Evolutionary conservation across 306 rosid species (phyloP), one percentile per base, ranked within the genome.

Genomic region (Dryas octopetala): DNA sequence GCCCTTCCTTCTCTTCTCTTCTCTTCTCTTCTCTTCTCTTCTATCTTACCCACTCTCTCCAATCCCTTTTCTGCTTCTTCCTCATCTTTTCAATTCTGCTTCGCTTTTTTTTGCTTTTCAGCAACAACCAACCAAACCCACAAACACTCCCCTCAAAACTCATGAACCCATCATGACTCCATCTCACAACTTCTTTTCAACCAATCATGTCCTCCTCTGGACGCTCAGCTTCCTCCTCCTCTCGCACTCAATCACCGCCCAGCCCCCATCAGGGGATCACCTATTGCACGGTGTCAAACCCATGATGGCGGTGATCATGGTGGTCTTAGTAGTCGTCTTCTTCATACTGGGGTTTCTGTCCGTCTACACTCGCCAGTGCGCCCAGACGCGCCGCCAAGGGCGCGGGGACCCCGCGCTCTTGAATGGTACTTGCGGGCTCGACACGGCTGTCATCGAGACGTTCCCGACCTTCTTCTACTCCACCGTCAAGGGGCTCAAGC

Each of bases 391-490:
- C 4, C 73, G 87, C 7, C 62, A 80, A 7, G 88, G 84, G 14
- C 70, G 52, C 28, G 49, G 62, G 4, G 81, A 83, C 63, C 77
- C 68, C 1, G 28, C 80, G 0, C 4, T 83, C 62, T 81, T 82
- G 23, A 70, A 7, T 10, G 86, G 74, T 76, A 83, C 14, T 79
- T 79, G 6, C 44, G 97, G 97, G 0, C 83, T 94, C 0, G 93
- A 90, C 73, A 76, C 77, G 4, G 83, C 78, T 7, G 68, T 89
- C 78, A 85, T 90, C 50, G 83, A 82, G 4, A 82, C 91, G 2
- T 95, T 95, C 47, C 99, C 99, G 2, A 87, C 92, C 0, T 90
- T 95, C 52, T 83, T 88, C 0, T 95, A 90, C 86, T 89, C 97
- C 61, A 49, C 89, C 54, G 99, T 95, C 32, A 95, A 90, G 76